Base-by-base conservation (phyloP, 2,329 filamentous ascomycete species). In the Juglanconis oblonga region DNA sequence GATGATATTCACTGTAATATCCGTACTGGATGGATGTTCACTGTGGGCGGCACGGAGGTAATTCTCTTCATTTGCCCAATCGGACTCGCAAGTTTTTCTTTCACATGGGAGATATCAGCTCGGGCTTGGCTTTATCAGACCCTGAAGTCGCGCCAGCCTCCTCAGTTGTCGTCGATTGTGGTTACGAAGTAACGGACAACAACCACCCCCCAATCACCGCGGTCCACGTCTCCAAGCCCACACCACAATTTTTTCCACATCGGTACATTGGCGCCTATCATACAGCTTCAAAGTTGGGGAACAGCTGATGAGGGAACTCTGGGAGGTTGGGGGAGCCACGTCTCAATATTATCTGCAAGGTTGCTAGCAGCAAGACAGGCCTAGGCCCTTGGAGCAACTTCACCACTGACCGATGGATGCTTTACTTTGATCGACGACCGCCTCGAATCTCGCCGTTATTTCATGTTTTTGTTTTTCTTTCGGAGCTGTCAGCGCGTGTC, bases 191-290 rank as follows among this genome's bases (percentile, higher is more conserved):
- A 62, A 64, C 61, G 63, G 52, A 64, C 54, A 55, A 56, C 54
- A 64, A 66, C 64, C 66, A 59, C 45, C 70, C 70, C 45, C 70
- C 70, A 72, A 72, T 72, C 70, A 72, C 44, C 64, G 64, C 60
- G 53, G 55, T 71, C 70, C 70, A 72, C 70, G 69, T 72, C 69
- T 70, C 62, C 68, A 64, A 67, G 67, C 61, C 61, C 69, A 69
- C 69, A 69, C 69, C 67, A 64, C 64, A 67, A 11, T 66, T 58
- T 8, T 14, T 55, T 55, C 52, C 59, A 60, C 53, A 64, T 57
- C 44, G 52, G 58, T 66, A 62, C 60, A 59, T 59, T 67, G 55
- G 52, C 59, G 52, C 52, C 52, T 58, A 51, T 55, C 55, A 51
- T 55, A 57, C 49, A 40, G 44, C 42, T 24, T 57, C 36, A 55